Evolutionary conservation across 768 basidiomycete species (phyloP).

Genomic region (Leccinum broughii): DNA sequence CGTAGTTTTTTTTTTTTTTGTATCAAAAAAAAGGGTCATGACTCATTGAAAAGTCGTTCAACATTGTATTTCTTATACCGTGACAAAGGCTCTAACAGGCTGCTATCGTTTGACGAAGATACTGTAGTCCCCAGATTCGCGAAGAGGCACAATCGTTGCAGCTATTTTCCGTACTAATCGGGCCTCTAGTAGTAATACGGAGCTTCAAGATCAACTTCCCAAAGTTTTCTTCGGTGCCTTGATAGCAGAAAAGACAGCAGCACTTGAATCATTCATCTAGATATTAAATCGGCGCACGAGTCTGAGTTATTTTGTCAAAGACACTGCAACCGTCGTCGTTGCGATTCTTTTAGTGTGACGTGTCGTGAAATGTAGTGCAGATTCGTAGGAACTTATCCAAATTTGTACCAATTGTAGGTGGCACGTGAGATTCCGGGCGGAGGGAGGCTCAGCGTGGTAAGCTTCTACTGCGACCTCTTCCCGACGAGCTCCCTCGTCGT

Average conservation of each 20-base stretch:
- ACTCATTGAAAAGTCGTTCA: too few relatives aligned
- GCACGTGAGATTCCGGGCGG: slow-evolving; percentile 20
- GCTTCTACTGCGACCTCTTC: slow-evolving; percentile 6
- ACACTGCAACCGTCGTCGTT: too few relatives aligned
- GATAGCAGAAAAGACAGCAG: neutral
- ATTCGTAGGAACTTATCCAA: slow-evolving; percentile 5
- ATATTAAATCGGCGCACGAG: neutral
- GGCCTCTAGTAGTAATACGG: too few relatives aligned
- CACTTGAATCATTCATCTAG: neutral
- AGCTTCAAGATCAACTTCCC: too few relatives aligned
- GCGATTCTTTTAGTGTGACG: neutral
- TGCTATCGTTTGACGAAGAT: neutral
- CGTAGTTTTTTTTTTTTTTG: too few relatives aligned
- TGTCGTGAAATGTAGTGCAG: neutral
- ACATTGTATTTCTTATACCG: neutral
- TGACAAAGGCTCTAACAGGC: too few relatives aligned
- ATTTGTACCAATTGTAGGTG: slow-evolving; percentile 11
- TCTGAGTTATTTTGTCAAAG: neutral
- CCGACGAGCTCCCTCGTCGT: slow-evolving; percentile 10
- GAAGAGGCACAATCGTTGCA: too few relatives aligned
- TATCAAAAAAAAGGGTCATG: too few relatives aligned
- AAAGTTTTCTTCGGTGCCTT: neutral
- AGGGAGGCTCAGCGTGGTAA: slow-evolving; percentile 2
- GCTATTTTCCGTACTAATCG: too few relatives aligned
- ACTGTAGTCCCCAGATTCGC: neutral